These are phyloP conservation scores for Daldinia sp. DNA, from an alignment of 2,329 filamentous ascomycete species.

Conservation along the genomic window DNA sequence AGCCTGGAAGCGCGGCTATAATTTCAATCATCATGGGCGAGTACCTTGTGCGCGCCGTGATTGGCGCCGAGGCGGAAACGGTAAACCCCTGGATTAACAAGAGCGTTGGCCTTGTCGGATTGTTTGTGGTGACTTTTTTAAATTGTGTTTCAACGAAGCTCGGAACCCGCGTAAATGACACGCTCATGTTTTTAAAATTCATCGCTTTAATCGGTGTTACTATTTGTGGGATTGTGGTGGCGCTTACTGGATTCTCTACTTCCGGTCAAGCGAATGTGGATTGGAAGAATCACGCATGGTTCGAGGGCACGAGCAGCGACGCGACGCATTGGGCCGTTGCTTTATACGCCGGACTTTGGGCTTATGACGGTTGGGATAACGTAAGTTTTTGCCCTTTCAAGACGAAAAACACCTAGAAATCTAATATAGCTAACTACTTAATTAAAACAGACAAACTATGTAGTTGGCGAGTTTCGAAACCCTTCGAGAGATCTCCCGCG, in stretches of 20 bases:
- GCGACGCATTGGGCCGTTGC: conserved; percentile 91
- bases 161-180: conserved; percentile 85
- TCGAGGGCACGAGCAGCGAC: conserved; percentile 81
- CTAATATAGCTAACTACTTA: conserved; percentile 37
- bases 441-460: conserved; percentile 82
- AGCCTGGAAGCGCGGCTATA: conserved; percentile 92
- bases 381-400: conserved; percentile 60
- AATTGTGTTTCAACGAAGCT: conserved; percentile 93
- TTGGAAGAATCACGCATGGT: conserved; percentile 91
- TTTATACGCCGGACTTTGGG: conserved; percentile 94
- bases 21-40: conserved; percentile 98
- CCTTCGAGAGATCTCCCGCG: conserved; percentile 88
- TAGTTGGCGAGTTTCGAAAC: conserved; percentile 95
- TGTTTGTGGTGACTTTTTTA: conserved; percentile 79
- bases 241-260: conserved; percentile 81
- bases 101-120: conserved; percentile 78
- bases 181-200: conserved; percentile 98
- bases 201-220: conserved; percentile 87
- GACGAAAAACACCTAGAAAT: not conserved
- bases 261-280: conserved; percentile 78
- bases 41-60: conserved; percentile 87
- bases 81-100: conserved; percentile 92
- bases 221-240: conserved; percentile 87
- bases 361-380: conserved; percentile 99
- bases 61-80: conserved; percentile 84